phyloP scores from a whole-genome alignment of 2,329 filamentous ascomycete species.

The Cercospora nicotianae region DNA sequence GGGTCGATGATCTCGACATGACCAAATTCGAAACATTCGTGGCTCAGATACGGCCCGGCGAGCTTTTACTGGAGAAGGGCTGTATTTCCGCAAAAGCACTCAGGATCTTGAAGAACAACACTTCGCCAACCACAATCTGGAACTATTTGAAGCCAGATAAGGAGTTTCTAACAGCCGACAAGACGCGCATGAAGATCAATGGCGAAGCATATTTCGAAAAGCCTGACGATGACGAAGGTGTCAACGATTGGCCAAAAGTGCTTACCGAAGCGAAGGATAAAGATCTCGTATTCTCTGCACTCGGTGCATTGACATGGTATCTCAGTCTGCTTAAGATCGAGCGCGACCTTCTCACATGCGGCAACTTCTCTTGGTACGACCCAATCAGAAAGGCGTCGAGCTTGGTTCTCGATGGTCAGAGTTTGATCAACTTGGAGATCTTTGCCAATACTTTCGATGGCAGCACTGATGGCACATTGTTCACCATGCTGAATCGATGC shows the following conservation, averaged over 20 bases:
- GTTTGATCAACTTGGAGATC: slow-evolving; percentile 94
- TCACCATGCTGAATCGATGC: slow-evolving; percentile 86
- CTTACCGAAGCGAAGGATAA: slow-evolving; percentile 73
- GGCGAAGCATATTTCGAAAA: slow-evolving; percentile 73
- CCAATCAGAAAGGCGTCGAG: slow-evolving; percentile 90
- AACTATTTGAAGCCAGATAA: slow-evolving; percentile 82
- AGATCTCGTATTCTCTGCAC: slow-evolving; percentile 82
- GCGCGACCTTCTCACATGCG: slow-evolving; percentile 78
- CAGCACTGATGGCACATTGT: slow-evolving; percentile 79
- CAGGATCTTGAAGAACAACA: slow-evolving; percentile 95
- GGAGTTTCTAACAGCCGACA: slow-evolving; percentile 89
- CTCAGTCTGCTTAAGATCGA: slow-evolving; percentile 82
- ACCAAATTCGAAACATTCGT: slow-evolving; percentile 98
- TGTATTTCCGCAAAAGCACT: slow-evolving; percentile 83
- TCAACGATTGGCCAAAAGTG: slow-evolving; percentile 72
- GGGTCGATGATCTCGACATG: slow-evolving; percentile 85
- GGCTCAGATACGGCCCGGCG: slow-evolving; percentile 84
- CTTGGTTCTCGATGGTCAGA: slow-evolving; percentile 90
- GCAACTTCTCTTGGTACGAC: slow-evolving; percentile 88
- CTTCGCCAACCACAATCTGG: slow-evolving; percentile 88
- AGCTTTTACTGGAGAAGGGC: slow-evolving; percentile 80
- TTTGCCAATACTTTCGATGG: slow-evolving; percentile 93
- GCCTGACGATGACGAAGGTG: slow-evolving; percentile 55
- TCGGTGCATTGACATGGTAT: slow-evolving; percentile 87
- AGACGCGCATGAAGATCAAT: slow-evolving; percentile 76